phyloP scores from a whole-genome alignment of 352 stramenopile genomes.

The Saprolegnia parasitica region DNA sequence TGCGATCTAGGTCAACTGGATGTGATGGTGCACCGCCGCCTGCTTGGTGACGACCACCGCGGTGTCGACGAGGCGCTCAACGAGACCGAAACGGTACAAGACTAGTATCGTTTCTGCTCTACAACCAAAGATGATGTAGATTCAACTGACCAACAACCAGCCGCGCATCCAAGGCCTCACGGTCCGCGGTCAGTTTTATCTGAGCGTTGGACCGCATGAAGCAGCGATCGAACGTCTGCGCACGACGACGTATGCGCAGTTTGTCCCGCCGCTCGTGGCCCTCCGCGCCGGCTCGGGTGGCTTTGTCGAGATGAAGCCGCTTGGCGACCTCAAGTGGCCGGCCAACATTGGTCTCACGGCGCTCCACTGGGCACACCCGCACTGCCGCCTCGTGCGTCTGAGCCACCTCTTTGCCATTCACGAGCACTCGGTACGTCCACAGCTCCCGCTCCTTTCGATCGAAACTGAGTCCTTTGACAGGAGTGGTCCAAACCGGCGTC shows the following conservation, averaged over 20 bases:
- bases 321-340: conserved; percentile 56
- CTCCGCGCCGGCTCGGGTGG: conserved; percentile 38
- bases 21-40: conserved; percentile 96
- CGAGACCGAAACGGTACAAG: conserved; percentile 85
- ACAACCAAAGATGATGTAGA: conserved; percentile 43
- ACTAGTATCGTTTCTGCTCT: no score
- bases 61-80: conserved; percentile 92
- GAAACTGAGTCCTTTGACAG: background rate
- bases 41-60: conserved; percentile 90
- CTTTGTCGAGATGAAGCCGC: conserved; percentile 32
- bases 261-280: conserved; percentile 59
- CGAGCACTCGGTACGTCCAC: conserved; percentile 63
- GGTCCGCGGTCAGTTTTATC: conserved; percentile 59
- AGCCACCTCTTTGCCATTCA: conserved; percentile 91
- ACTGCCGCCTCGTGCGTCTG: conserved; percentile 87
- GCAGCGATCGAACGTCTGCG: conserved; percentile 55
- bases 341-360: conserved; percentile 92
- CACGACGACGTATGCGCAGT: conserved; percentile 61
- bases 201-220: conserved; percentile 54
- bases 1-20: conserved; percentile 85
- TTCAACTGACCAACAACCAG: conserved; percentile 54
- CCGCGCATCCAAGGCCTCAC: conserved; percentile 54
- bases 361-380: conserved; percentile 66
- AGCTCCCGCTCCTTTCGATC: no score
- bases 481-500: conserved; percentile 64